phyloP scores from a whole-genome alignment of 345 rosid genomes.

The Carallia pectinifolia region DNA sequence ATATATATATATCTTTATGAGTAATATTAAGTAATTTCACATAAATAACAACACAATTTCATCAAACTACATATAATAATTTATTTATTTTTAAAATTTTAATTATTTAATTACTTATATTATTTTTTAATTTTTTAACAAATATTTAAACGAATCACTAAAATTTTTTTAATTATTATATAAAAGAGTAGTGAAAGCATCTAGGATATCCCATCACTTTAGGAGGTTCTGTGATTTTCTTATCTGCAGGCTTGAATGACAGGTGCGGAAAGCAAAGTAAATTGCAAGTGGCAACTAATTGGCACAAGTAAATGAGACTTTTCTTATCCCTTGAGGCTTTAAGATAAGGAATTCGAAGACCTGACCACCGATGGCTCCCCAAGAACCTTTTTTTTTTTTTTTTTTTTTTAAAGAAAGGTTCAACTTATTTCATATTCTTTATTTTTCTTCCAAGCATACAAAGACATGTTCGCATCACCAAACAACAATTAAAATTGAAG shows the following conservation, averaged over 20 bases:
- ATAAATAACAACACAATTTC: no score
- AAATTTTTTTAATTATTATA: no score
- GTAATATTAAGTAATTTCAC: no score
- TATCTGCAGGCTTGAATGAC: constrained; percentile 9
- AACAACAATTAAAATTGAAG: neutral
- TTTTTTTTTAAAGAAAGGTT: neutral
- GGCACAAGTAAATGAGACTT: neutral
- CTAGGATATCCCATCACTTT: constrained; percentile 17
- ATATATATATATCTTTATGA: no score
- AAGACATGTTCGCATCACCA: constrained; percentile 31
- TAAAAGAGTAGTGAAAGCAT: constrained; percentile 1
- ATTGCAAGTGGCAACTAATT: constrained; percentile 8
- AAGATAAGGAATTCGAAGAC: constrained; percentile 25
- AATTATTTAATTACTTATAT: no score
- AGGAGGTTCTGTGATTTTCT: constrained; percentile 13
- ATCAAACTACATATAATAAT: no score
- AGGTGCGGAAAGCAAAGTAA: constrained; percentile 10
- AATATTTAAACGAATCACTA: no score
- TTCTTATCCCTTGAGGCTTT: constrained; percentile 2
- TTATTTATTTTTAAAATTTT: no score
- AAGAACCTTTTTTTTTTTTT: neutral
- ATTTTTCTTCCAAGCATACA: constrained; percentile 29
- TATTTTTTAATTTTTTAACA: no score
- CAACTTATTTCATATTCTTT: constrained; percentile 26
- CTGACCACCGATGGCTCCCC: constrained; percentile 10